These are phyloP conservation scores for Nakazawaea pomicola DNA, from an alignment of 805 yeast species.

Conservation along the genomic window DNA sequence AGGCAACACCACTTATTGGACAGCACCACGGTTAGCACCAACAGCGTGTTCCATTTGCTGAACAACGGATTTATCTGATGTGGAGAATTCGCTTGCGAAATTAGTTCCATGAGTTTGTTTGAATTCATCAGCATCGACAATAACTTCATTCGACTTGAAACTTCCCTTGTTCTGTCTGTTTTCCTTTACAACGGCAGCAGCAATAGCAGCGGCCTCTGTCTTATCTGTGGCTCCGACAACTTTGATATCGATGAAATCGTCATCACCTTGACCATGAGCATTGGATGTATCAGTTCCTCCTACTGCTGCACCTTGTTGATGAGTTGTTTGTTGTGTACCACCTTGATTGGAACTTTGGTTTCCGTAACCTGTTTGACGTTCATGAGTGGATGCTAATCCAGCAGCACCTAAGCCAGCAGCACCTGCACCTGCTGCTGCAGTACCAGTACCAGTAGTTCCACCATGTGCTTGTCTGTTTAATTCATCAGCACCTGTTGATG, in stretches of 20 bases:
- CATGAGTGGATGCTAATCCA: background rate
- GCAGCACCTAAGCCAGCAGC: conserved; percentile 13
- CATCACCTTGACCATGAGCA: background rate
- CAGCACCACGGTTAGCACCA: background rate
- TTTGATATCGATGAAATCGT: conserved; percentile 11
- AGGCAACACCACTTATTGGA: too few species aligned
- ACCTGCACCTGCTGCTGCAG: conserved; percentile 15
- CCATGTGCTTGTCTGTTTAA: conserved; percentile 12
- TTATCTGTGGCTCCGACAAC: conserved; percentile 16
- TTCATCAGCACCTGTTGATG: conserved; percentile 4
- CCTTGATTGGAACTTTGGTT: background rate
- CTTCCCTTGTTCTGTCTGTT: conserved; percentile 2
- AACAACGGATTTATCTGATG: conserved; percentile 10
- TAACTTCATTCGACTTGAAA: conserved; percentile 5
- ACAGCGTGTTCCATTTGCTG: conserved; percentile 12
- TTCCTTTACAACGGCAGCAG: conserved; percentile 12
- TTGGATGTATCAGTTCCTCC: background rate
- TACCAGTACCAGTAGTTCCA: conserved; percentile 1
- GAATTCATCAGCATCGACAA: conserved; percentile 12
- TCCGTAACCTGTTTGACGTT: background rate
- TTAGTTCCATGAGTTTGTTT: conserved; percentile 6
- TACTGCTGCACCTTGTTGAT: conserved; percentile 4
- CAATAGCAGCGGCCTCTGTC: conserved; percentile 16
- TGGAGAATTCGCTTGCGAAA: background rate
- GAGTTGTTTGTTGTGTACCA: background rate